Evolutionary conservation across 495 filamentous ascomycete species (phyloP), one percentile per base, ranked within the genome.

Genomic region (Penicillium dipodomyicola): DNA sequence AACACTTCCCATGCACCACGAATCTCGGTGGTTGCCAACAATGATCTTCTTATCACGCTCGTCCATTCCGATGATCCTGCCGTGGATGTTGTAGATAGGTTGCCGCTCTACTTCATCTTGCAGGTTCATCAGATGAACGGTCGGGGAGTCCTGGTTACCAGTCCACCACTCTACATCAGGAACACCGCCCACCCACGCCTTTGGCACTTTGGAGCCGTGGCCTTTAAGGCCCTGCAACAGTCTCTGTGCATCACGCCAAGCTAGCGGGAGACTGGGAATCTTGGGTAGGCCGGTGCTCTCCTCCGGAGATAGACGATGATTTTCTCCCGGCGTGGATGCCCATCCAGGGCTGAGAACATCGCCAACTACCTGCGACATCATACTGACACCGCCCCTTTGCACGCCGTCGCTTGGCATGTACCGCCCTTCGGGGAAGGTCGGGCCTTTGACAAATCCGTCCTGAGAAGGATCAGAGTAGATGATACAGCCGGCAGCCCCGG

Each of bases 21-120:
- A 86, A 67, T 98, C 94, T 19, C 94, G 90, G 68, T 96, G 94
- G 67, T 92, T 96, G 23, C 94, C 95, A 53, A 98, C 80, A 51
- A 96, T 88, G 65, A 98, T 86, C 47, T 86, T 87, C 72, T 96
- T 96, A 49, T 92, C 84, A 3, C 76, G 78, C 61, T 92, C 85
- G 62, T 97, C 94, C 29, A 88, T 69, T n/a, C 94, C 94, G 4
- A 74, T 62, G 49, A 98, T 93, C 45, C 82, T 79, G 22, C 89
- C 94, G 48, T 94, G 80, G 0, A 97, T 83, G 65, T 98, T 98
- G 77, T 90, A 95, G 40, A 98, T 95, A 6, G 87, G 82, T 63
- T 93, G 89, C 62, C 87, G 79, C 44, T 91, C 84, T 15, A 82
- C 77, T 64, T 96, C 92, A 60, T 95, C 91, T 60, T 96, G 91